Percentiles rank a stretch among this genome's conserved stretches.
These are phyloP conservation scores for Amauroascus verrucosus DNA, from an alignment of 2,329 filamentous ascomycete species.

Conservation along the genomic window DNA sequence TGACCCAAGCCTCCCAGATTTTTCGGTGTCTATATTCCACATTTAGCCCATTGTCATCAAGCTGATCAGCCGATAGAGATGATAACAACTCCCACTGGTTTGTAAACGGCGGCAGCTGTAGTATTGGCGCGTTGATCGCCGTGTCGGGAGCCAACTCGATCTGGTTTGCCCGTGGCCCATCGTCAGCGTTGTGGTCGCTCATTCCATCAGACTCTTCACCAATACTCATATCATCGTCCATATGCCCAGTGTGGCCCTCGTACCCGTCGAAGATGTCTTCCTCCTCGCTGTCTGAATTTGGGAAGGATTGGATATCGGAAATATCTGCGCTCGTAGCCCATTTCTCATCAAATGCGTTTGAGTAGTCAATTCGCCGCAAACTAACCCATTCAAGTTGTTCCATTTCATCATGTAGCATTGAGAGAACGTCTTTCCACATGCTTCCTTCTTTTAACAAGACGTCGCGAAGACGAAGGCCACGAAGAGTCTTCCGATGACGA, in stretches of 20 bases:
- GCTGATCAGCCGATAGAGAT: conserved; percentile 23
- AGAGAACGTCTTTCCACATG: conserved; percentile 51
- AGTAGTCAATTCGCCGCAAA: conserved; percentile 52
- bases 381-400: conserved; percentile 51
- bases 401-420: conserved; percentile 48
- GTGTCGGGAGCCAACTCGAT: conserved; percentile 19
- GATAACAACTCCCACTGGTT: conserved; percentile 21
- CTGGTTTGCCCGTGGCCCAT: conserved; percentile 17
- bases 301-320: conserved; percentile 16
- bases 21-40: conserved; percentile 27
- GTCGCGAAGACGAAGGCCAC: conserved; percentile 49
- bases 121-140: conserved; percentile 9
- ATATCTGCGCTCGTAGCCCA: conserved; percentile 20
- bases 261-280: conserved; percentile 17
- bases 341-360: conserved; percentile 42
- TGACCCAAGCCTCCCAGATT: conserved; percentile 34
- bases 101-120: conserved; percentile 13
- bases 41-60: conserved; percentile 30
- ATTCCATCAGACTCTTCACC: conserved; percentile 18
- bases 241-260: conserved; percentile 8
- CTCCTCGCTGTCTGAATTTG: conserved; percentile 17
- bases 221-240: conserved; percentile 15
- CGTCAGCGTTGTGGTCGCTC: conserved; percentile 18
- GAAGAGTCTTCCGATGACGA: conserved; percentile 47
- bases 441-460: conserved; percentile 52